phyloP scores from a whole-genome alignment of 148 eudicot species.

The Persicaria tinctoria region DNA sequence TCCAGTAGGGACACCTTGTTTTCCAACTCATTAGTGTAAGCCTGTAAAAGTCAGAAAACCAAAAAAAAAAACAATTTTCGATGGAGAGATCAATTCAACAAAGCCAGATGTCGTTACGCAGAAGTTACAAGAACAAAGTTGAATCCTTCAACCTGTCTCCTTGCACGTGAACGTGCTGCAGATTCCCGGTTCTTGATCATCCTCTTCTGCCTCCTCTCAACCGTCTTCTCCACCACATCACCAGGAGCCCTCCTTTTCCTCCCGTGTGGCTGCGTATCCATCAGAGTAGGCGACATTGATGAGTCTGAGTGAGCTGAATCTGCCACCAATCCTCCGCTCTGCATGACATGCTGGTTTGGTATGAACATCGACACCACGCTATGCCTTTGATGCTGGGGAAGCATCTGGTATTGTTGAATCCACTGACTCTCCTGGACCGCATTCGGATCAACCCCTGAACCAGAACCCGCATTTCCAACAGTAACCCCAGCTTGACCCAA shows the following conservation, averaged over 20 bases:
- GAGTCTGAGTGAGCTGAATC: conserved; percentile 39
- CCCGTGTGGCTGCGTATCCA: conserved; percentile 69
- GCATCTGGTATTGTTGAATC: conserved; percentile 14
- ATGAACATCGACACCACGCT: conserved; percentile 44
- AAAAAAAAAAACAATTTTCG: conserved; percentile 13
- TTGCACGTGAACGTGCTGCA: conserved; percentile 94
- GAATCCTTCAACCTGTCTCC: conserved; percentile 65
- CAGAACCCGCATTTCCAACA: not conserved
- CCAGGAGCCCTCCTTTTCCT: conserved; percentile 64
- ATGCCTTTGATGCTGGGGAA: conserved; percentile 31
- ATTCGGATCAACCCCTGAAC: not conserved
- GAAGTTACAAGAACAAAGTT: not conserved
- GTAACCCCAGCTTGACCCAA: conserved; percentile 77
- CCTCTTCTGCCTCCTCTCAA: conserved; percentile 93
- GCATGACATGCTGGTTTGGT: conserved; percentile 31
- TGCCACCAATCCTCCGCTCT: conserved; percentile 36
- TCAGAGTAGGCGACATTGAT: conserved; percentile 44
- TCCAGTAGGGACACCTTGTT: conserved; percentile 82
- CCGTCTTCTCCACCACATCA: conserved; percentile 76
- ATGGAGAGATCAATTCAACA: conserved; percentile 3
- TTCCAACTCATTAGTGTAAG: conserved; percentile 93
- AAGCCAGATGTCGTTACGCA: not conserved
- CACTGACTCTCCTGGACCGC: not conserved
- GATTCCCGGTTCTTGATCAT: conserved; percentile 98
- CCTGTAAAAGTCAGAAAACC: conserved; percentile 35